Evolutionary conservation across 2,329 filamentous ascomycete species (phyloP).

Genomic region (Albophoma yamanashiensis): DNA sequence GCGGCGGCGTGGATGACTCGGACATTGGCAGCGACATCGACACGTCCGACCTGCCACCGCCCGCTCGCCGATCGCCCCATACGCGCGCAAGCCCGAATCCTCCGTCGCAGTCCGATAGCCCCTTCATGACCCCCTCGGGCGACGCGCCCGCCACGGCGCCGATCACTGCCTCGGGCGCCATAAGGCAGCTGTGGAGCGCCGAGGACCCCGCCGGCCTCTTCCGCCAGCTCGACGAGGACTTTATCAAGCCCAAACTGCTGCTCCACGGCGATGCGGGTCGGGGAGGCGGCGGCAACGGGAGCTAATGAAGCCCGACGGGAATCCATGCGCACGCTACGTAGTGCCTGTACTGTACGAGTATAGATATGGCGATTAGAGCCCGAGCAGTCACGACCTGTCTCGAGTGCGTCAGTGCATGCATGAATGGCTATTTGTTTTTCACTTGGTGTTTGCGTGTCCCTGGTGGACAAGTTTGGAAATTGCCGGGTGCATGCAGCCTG

Average conservation of each 20-base stretch:
- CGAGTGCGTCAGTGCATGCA: neutral
- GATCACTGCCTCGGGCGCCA: conserved; percentile 64
- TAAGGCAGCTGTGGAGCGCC: conserved; percentile 70
- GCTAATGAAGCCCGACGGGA: neutral
- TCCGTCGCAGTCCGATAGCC: conserved; percentile 14
- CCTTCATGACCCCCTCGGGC: conserved; percentile 17
- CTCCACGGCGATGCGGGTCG: conserved; percentile 52
- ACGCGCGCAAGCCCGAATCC: conserved; percentile 14
- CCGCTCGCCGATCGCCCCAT: conserved; percentile 35
- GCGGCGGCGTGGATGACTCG: conserved; percentile 39
- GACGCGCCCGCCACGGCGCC: conserved; percentile 24
- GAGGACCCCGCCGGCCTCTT: conserved; percentile 89
- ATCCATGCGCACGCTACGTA: neutral
- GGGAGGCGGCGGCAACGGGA: conserved; percentile 15
- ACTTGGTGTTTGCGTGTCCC: neutral
- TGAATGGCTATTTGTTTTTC: neutral
- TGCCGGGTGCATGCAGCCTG: neutral
- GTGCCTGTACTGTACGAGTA: neutral
- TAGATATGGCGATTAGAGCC: neutral
- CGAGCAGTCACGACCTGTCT: neutral
- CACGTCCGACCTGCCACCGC: conserved; percentile 54
- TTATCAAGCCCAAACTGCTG: conserved; percentile 83
- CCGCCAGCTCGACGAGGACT: conserved; percentile 87
- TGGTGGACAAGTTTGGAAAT: neutral
- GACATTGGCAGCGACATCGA: conserved; percentile 56